Percentiles rank a stretch among this genome's conserved stretches.
These are phyloP conservation scores for Arthrinium puccinioides DNA, from an alignment of 2,329 filamentous ascomycete species.

Conservation along the genomic window DNA sequence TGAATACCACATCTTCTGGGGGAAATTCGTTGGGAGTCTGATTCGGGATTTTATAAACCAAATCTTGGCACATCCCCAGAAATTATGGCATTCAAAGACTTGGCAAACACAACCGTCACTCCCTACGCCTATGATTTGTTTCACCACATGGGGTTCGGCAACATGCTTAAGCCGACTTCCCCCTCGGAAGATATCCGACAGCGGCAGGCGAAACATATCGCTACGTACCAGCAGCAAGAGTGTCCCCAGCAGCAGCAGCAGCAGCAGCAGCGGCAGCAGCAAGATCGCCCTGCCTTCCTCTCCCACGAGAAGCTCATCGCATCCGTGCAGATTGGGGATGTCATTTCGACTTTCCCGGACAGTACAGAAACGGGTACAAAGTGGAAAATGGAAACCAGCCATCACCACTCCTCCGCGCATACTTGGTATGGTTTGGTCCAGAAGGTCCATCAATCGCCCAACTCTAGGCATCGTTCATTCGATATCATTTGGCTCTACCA, in stretches of 20 bases:
- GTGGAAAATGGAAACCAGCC: slow-evolving; percentile 47
- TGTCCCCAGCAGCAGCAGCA: no score
- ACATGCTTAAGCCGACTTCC: slow-evolving; percentile 34
- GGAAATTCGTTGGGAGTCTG: no score
- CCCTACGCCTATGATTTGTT: slow-evolving; percentile 62
- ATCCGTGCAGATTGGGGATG: slow-evolving; percentile 36
- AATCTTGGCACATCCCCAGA: slow-evolving; percentile 9
- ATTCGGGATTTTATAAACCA: slow-evolving; percentile 24
- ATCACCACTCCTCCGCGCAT: slow-evolving; percentile 34
- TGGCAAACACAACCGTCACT: slow-evolving; percentile 56
- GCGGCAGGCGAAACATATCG: no score
- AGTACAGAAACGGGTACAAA: slow-evolving; percentile 36
- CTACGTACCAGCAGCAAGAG: no score
- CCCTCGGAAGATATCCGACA: slow-evolving; percentile 6
- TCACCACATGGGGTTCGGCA: slow-evolving; percentile 51
- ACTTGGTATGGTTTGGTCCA: slow-evolving; percentile 69
- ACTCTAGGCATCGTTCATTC: slow-evolving; percentile 31
- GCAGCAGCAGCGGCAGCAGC: no score
- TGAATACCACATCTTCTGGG: slow-evolving; percentile 42
- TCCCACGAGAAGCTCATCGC: no score
- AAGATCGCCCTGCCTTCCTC: no score
- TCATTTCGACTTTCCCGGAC: slow-evolving; percentile 41
- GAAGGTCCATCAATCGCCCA: slow-evolving; percentile 32
- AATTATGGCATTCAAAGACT: neutral
- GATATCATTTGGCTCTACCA: slow-evolving; percentile 70